phyloP scores from a whole-genome alignment of 2,329 filamentous ascomycete genomes.

The Aspergillus cejpii region DNA sequence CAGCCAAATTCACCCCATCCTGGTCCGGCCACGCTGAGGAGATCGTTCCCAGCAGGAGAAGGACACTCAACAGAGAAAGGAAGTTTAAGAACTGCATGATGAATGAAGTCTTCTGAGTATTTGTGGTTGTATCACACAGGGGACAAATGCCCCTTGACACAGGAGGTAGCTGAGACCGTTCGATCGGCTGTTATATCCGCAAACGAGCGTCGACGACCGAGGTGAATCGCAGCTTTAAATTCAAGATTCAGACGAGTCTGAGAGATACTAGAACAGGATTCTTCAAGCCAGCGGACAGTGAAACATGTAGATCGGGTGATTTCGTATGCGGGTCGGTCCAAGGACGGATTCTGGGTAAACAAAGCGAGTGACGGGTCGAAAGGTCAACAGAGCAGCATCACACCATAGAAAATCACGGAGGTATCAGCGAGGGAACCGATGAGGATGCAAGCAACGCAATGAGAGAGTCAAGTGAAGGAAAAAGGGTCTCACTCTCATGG shows the following conservation, averaged over 20 bases:
- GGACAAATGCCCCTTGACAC: not conserved
- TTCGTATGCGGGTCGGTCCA: slow-evolving; percentile 10
- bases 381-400: not conserved
- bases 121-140: not conserved
- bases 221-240: not conserved
- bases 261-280: slow-evolving; percentile 1
- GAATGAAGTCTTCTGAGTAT: slow-evolving; percentile 1
- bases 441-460: not conserved
- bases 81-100: slow-evolving; percentile 31
- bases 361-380: slow-evolving; percentile 20
- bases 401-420: not conserved
- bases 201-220: slow-evolving; percentile 6
- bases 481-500: slow-evolving; percentile 1
- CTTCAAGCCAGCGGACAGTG: slow-evolving; percentile 11
- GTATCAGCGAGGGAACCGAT: not conserved
- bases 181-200: not conserved
- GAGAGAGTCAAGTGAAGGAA: slow-evolving; percentile 2
- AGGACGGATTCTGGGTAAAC: slow-evolving; percentile 12
- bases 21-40: slow-evolving; percentile 27
- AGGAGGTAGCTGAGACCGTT: not conserved
- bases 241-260: slow-evolving; percentile 1
- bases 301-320: slow-evolving; percentile 19
- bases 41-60: slow-evolving; percentile 29
- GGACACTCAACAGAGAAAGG: slow-evolving; percentile 28
- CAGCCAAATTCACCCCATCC: slow-evolving; percentile 14